Evolutionary conservation across 306 rosid genomes (phyloP).

Genomic region (Cucurbita moschata): DNA sequence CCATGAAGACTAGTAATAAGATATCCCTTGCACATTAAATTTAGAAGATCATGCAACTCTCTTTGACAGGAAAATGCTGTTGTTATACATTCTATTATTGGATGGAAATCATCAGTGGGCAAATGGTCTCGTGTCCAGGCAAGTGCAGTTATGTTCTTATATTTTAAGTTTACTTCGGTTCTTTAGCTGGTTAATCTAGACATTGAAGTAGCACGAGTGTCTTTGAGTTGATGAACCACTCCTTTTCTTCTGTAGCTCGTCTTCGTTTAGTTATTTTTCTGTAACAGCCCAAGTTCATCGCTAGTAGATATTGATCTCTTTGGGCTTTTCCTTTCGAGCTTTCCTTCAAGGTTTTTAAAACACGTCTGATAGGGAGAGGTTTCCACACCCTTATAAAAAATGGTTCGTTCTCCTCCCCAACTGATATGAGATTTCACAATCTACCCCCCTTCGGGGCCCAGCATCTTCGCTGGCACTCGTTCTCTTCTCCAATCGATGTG

Average conservation of each 20-base stretch:
- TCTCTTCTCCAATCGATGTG: no score
- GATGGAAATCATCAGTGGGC: slow-evolving; percentile 94
- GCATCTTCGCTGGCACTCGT: no score
- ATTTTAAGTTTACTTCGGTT: background rate
- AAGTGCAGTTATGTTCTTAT: slow-evolving; percentile 20
- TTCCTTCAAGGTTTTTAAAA: no score
- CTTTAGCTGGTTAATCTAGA: background rate
- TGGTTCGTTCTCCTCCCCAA: no score
- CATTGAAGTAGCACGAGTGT: background rate
- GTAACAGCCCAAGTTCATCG: no score
- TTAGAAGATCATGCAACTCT: background rate
- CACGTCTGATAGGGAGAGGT: no score
- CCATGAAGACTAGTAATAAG: background rate
- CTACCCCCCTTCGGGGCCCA: no score
- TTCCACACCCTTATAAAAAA: no score
- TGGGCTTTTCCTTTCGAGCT: no score
- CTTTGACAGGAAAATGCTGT: slow-evolving; percentile 75
- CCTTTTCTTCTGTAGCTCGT: background rate
- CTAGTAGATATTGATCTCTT: no score
- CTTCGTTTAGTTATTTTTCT: background rate
- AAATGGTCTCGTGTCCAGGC: slow-evolving; percentile 95
- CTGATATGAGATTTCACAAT: no score
- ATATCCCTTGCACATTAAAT: background rate
- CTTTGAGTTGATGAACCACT: background rate
- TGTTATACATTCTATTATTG: slow-evolving; percentile 68